Conservation (phyloP, 148 eudicot genomes). For the Silene uniflora region DNA sequence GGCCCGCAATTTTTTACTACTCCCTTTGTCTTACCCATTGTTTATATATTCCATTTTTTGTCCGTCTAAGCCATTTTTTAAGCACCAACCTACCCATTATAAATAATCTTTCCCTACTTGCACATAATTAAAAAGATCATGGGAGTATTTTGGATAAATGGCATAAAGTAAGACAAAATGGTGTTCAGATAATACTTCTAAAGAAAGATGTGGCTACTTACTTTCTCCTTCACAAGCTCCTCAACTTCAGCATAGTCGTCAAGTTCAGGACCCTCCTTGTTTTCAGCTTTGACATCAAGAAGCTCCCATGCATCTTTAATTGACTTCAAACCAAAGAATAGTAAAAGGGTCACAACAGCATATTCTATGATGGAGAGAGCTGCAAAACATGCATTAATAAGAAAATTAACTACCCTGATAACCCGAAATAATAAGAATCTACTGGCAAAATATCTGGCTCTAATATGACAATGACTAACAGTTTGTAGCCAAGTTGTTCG, state of each 20-base stretch:
- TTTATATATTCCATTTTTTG: not conserved
- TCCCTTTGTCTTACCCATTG: not conserved
- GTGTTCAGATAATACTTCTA: too few species aligned
- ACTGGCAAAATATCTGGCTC: not conserved
- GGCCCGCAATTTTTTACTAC: not conserved
- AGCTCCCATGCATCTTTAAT: slow-evolving; percentile 98
- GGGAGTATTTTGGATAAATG: too few species aligned
- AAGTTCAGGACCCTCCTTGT: slow-evolving; percentile 43
- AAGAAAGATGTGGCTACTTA: slow-evolving; percentile 21
- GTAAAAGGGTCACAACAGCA: slow-evolving; percentile 79
- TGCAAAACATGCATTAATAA: too few species aligned
- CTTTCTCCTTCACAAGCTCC: too few species aligned
- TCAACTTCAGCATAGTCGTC: slow-evolving; percentile 5
- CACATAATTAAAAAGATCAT: not conserved
- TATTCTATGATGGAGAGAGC: too few species aligned
- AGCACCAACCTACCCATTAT: not conserved
- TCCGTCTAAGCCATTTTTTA: not conserved
- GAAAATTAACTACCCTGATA: too few species aligned
- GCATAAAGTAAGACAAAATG: too few species aligned
- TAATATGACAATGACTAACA: not conserved
- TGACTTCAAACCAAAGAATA: slow-evolving; percentile 90
- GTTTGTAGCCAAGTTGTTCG: not conserved
- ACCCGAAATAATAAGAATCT: too few species aligned
- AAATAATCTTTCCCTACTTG: not conserved
- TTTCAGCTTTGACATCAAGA: slow-evolving; percentile 49